Evolutionary conservation across 306 rosid species (phyloP), one percentile per base, ranked within the genome.

Genomic region (Rubus parviflorus): DNA sequence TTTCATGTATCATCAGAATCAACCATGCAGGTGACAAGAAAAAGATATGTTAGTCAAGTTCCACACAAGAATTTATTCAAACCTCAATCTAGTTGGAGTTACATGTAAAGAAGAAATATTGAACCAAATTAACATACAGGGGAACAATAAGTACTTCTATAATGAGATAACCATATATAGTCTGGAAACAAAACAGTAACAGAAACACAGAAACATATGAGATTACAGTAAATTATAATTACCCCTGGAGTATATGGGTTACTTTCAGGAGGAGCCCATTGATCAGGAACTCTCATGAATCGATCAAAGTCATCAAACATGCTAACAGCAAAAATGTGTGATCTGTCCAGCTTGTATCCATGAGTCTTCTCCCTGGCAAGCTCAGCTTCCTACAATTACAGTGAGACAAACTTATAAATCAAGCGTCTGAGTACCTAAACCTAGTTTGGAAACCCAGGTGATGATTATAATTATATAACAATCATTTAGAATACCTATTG

Each of bases 301-400:
- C 75, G 80, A 16, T 90, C 92, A 25, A 95, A 87, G 75, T 95
- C 97, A 63, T 92, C 92, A 30, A 92, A 95, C 97, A 90, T 90
- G 81, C 68, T 92, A 23, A 92, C 92, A 0, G 91, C 70, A 83
- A 95, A 95, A 22, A 95, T 87, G 75, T 95, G 98, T 0, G 90
- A 66, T 0, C 89, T 87, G 58, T 95, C 98, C 87, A 95, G 73
- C 72, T 90, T 95, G 82, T 94, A 94, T 8, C 97, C 98, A 62
- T 94, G 89, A 6, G 97, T 90, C 84, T 86, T 92, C 85, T 92
- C 98, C 77, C 81, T 92, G 41, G 97, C 98, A 66, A 92, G 90
- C 79, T 95, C 97, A 4, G 98, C 98, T 80, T 92, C 98, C 98
- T 95, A 77, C 42, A 79, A 76, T 16, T 51, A 47, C 3, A 42